Evolutionary conservation across 805 yeast species (phyloP), one percentile per base, ranked within the genome.

Genomic region (Huiozyma sinensis): DNA sequence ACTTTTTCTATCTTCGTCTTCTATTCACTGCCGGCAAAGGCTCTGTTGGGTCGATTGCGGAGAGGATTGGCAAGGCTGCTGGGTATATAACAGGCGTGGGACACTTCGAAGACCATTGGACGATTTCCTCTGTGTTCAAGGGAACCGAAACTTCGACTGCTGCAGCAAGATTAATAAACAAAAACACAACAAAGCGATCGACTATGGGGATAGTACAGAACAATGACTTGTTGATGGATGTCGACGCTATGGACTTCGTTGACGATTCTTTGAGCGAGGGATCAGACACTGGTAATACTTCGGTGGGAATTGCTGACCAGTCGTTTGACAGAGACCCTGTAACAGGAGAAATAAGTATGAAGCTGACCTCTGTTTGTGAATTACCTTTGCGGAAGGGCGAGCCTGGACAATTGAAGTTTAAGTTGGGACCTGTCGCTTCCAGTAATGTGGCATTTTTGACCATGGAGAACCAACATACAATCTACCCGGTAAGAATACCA

Each of bases 351-450:
- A 46, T 52, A 7, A 41, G 55, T 36, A 43, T 52, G 40, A 44
- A 50, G n/a, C 39, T 57, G 28, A 46, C 57, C 11, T 43, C 39
- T 5, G 33, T 41, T 6, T 30, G 43, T 10, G 36, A 51, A 10
- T 44, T 45, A 37, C 59, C 59, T 7, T 40, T 55, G 13, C 36
- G 40, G 13, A 27, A 12, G 9, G 48, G 34, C 7, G 48, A 50
- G 10, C 41, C 29, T n/a, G 53, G 50, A 7, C 44, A 47, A 12
- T 66, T 64, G 49, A 72, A 59, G 52, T 79, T 65, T 61, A 69
- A 65, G 65, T 61, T 64, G 56, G 77, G 79, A 50, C 76, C 66
- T 30, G 58, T 56, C 43, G 68, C 59, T 6, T 64, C 66, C 12
- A 58, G 64, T 33, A 75, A 73, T 27, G 51, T 70, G 31, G 63